Evolutionary conservation across 179 eudicot genomes (phyloP).

Genomic region (Dionaea muscipula): DNA sequence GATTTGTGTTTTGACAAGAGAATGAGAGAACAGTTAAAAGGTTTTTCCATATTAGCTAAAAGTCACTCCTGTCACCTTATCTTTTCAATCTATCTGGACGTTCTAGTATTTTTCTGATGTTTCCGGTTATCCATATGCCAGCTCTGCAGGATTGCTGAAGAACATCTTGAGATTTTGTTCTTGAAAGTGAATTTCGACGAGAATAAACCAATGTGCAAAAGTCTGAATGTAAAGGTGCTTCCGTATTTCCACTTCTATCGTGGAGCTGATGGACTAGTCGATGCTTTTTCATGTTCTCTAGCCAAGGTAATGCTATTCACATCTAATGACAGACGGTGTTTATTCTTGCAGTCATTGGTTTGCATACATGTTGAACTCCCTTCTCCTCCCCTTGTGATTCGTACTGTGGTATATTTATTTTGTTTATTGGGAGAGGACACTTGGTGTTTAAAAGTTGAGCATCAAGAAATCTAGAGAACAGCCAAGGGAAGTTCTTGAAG

Average conservation of each 20-base stretch:
- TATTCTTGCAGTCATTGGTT: neutral
- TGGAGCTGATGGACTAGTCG: constrained; percentile 84
- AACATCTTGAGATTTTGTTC: constrained; percentile 82
- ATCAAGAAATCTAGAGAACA: no score
- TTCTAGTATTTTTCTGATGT: neutral
- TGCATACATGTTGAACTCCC: neutral
- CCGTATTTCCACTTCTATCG: constrained; percentile 97
- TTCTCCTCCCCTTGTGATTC: no score
- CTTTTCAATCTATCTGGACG: constrained; percentile 3
- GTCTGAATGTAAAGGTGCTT: constrained; percentile 88
- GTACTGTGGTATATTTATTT: no score
- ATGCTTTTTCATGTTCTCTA: constrained; percentile 84
- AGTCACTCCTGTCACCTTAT: neutral
- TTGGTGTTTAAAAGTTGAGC: no score
- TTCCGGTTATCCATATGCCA: constrained; percentile 21
- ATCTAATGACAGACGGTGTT: neutral
- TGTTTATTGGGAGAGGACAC: no score
- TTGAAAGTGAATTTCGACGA: constrained; percentile 94
- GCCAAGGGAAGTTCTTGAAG: no score
- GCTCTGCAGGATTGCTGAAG: constrained; percentile 82
- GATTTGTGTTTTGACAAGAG: no score
- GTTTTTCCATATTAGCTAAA: neutral
- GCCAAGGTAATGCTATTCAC: constrained; percentile 51
- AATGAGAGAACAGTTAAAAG: no score
- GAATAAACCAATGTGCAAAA: constrained; percentile 95